Evolutionary conservation across 2,329 filamentous ascomycete genomes (phyloP).

Genomic region (Pseudogymnoascus sp.): DNA sequence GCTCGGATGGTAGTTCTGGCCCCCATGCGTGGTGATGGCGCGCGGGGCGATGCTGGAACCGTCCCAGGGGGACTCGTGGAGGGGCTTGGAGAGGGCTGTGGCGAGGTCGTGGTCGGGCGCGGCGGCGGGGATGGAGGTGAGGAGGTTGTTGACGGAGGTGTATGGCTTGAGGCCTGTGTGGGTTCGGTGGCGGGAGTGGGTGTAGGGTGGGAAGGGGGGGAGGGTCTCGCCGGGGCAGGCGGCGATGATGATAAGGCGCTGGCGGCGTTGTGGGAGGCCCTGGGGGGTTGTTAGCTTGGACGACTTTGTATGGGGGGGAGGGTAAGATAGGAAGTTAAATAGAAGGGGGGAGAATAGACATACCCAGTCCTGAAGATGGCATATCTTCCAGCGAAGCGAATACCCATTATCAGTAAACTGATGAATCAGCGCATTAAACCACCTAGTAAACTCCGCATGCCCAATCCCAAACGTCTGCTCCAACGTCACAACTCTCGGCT

Average conservation of each 20-base stretch:
- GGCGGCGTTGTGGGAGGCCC: conserved; percentile 22
- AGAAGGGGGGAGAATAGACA: conserved; percentile 8
- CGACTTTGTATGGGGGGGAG: no score
- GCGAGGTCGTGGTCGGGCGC: conserved; percentile 34
- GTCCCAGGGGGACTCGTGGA: conserved; percentile 33
- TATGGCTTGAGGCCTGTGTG: conserved; percentile 31
- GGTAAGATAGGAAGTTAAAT: no score
- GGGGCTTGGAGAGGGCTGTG: conserved; percentile 23
- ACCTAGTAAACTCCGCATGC: conserved; percentile 41
- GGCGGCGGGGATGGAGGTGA: conserved; percentile 17
- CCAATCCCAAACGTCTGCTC: conserved; percentile 71
- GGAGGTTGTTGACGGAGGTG: conserved; percentile 35
- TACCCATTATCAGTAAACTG: conserved; percentile 60
- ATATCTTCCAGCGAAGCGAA: conserved; percentile 59
- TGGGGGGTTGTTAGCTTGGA: conserved; percentile 9
- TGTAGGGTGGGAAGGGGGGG: conserved; percentile 55
- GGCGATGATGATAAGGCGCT: conserved; percentile 48
- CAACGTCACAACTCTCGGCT: conserved; percentile 64
- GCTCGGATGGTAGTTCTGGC: conserved; percentile 55
- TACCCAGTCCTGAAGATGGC: conserved; percentile 43
- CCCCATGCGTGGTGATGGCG: conserved; percentile 58
- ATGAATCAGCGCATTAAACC: conserved; percentile 52
- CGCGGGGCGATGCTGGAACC: conserved; percentile 39
- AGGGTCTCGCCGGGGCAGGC: conserved; percentile 61
- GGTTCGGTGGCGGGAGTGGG: conserved; percentile 43